phyloP scores from a whole-genome alignment of 2,329 filamentous ascomycete genomes.

The Lasiodiplodia citricola region DNA sequence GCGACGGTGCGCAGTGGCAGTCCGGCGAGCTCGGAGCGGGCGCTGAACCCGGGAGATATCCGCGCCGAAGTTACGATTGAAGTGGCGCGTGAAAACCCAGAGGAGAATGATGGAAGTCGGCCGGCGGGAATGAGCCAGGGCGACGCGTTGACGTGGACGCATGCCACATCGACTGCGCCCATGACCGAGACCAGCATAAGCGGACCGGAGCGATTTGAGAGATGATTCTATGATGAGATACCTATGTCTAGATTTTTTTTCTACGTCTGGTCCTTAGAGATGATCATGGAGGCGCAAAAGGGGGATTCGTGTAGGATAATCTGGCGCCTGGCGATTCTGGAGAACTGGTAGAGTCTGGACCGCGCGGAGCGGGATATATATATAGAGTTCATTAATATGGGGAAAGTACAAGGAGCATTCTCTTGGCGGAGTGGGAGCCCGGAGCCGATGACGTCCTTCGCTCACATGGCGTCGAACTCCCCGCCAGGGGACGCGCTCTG shows the following conservation, averaged over 20 bases:
- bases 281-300: not conserved
- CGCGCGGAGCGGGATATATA: too few relatives aligned
- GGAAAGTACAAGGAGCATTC: not conserved
- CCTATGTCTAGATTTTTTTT: not conserved
- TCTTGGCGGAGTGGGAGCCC: not conserved
- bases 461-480: slow-evolving; percentile 3
- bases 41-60: slow-evolving; percentile 16
- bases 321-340: too few relatives aligned
- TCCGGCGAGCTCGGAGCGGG: slow-evolving; percentile 12
- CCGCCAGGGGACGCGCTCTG: slow-evolving; percentile 15
- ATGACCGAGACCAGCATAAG: slow-evolving; percentile 19
- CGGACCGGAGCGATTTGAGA: slow-evolving; percentile 9
- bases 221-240: not conserved
- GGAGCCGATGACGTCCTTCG: slow-evolving; percentile 25
- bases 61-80: slow-evolving; percentile 16
- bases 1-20: slow-evolving; percentile 10
- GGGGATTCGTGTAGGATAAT: too few relatives aligned
- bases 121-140: slow-evolving; percentile 4
- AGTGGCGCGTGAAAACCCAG: slow-evolving; percentile 7
- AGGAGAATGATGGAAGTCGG: not conserved
- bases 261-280: not conserved
- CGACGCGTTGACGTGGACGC: slow-evolving; percentile 9
- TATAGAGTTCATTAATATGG: not conserved
- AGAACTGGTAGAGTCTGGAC: not conserved
- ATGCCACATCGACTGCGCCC: slow-evolving; percentile 12